phyloP scores from a whole-genome alignment of 495 filamentous ascomycete species.

The Talaromyces thailandensis region DNA sequence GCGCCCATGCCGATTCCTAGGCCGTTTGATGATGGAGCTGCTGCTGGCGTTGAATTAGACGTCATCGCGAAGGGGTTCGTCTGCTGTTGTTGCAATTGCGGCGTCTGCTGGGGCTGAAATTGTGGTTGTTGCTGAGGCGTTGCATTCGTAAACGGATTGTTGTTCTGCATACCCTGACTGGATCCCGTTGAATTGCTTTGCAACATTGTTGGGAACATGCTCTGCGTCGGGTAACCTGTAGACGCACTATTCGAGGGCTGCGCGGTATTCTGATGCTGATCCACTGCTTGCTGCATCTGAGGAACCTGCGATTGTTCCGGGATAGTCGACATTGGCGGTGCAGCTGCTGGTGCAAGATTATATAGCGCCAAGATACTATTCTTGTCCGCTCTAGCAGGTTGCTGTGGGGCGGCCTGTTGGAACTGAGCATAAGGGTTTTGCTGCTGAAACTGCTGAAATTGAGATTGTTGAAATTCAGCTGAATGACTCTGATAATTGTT shows the following conservation, averaged over 20 bases:
- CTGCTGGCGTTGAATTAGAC: slow-evolving; percentile 4
- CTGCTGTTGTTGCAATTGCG: slow-evolving; percentile 9
- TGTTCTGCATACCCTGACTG: slow-evolving; percentile 9
- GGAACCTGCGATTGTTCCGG: slow-evolving; percentile 23
- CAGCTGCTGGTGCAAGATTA: slow-evolving; percentile 65
- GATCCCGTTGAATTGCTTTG: slow-evolving; percentile 23
- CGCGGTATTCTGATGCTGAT: background rate
- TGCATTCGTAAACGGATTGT: slow-evolving; percentile 31
- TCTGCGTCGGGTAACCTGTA: slow-evolving; percentile 11
- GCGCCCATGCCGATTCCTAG: slow-evolving; percentile 11
- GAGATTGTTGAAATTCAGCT: slow-evolving; percentile 11
- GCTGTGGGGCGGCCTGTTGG: slow-evolving; percentile 33
- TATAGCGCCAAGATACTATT: slow-evolving; percentile 82
- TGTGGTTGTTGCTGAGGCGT: slow-evolving; percentile 12
- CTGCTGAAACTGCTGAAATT: slow-evolving; percentile 15
- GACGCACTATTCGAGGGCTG: background rate
- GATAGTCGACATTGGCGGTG: slow-evolving; percentile 28
- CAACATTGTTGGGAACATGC: slow-evolving; percentile 18
- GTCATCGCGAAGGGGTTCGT: slow-evolving; percentile 1
- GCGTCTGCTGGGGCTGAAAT: slow-evolving; percentile 8
- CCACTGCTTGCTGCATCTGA: slow-evolving; percentile 11
- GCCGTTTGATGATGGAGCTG: slow-evolving; percentile 4
- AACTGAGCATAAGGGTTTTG: slow-evolving; percentile 18
- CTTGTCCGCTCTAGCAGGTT: slow-evolving; percentile 56
- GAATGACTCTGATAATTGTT: slow-evolving; percentile 18